Conservation (phyloP, 306 rosid genomes). For the Prunus mira region DNA sequence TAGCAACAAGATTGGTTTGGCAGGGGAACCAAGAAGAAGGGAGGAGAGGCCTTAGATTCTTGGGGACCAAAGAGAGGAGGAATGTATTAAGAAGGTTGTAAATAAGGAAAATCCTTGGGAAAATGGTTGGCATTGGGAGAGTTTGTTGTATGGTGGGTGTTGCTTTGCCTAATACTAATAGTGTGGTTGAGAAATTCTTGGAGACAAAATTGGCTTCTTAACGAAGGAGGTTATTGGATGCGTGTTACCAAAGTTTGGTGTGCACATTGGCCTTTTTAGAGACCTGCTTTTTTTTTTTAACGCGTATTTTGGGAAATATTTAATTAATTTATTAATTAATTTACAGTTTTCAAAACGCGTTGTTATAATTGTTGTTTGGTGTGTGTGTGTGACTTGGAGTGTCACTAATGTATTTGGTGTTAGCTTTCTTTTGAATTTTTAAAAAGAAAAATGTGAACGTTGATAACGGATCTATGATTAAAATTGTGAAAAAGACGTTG, state of each 20-base stretch:
- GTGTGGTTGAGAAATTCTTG: conserved; percentile 12
- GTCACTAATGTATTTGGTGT: neutral
- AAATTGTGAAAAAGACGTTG: conserved; percentile 21
- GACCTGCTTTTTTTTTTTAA: conserved; percentile 11
- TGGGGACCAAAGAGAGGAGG: conserved; percentile 39
- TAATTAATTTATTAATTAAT: neutral
- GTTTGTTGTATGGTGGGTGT: conserved; percentile 14
- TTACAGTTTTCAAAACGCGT: neutral
- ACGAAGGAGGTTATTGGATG: neutral
- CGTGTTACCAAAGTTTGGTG: neutral
- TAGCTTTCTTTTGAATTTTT: neutral
- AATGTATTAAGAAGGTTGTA: conserved; percentile 47
- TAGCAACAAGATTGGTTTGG: conserved; percentile 2
- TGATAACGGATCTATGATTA: neutral
- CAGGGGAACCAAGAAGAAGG: conserved; percentile 38
- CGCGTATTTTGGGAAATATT: conserved; percentile 21
- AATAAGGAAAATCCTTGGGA: conserved; percentile 44
- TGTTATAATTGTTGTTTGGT: conserved; percentile 4
- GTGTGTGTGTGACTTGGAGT: neutral
- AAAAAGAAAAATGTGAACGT: neutral
- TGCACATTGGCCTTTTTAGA: neutral
- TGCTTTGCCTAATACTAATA: neutral
- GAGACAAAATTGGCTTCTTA: conserved; percentile 26
- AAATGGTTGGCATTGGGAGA: conserved; percentile 48
- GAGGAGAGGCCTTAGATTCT: conserved; percentile 30